phyloP scores from a whole-genome alignment of 2,329 filamentous ascomycete genomes.

The Gnomoniopsis smithogilvyi region DNA sequence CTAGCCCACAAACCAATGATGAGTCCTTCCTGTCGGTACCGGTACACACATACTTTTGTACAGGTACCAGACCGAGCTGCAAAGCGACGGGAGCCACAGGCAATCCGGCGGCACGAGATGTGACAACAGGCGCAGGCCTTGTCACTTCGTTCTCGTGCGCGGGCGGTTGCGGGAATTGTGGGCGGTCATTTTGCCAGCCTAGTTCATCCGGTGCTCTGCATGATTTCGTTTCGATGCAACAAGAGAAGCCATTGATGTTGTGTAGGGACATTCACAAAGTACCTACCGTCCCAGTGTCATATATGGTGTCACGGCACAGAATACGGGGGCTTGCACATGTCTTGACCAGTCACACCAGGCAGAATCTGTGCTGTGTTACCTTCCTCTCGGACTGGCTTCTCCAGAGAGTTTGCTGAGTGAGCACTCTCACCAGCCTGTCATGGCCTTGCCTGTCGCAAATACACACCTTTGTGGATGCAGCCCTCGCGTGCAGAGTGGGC shows the following conservation, averaged over 20 bases:
- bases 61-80: neutral
- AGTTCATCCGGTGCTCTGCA: too few species aligned
- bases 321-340: too few species aligned
- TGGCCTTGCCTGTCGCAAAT: neutral
- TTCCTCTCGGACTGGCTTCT: neutral
- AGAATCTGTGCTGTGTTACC: neutral
- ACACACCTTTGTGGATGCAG: neutral
- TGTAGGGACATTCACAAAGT: neutral
- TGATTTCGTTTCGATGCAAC: neutral
- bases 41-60: too few species aligned
- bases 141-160: neutral
- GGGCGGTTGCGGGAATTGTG: constrained; percentile 12
- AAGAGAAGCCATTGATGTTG: neutral
- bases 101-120: neutral
- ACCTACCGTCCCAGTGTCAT: too few species aligned
- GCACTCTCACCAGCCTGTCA: neutral
- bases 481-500: neutral
- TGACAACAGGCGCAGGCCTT: constrained; percentile 1
- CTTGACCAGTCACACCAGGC: too few species aligned
- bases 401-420: neutral
- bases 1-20: neutral
- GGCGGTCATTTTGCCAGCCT: neutral
- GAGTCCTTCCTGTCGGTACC: too few species aligned
- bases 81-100: constrained; percentile 1
- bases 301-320: too few species aligned